Evolutionary conservation across 2,329 filamentous ascomycete species (phyloP).

Genomic region (Paecilomyces fulvus): DNA sequence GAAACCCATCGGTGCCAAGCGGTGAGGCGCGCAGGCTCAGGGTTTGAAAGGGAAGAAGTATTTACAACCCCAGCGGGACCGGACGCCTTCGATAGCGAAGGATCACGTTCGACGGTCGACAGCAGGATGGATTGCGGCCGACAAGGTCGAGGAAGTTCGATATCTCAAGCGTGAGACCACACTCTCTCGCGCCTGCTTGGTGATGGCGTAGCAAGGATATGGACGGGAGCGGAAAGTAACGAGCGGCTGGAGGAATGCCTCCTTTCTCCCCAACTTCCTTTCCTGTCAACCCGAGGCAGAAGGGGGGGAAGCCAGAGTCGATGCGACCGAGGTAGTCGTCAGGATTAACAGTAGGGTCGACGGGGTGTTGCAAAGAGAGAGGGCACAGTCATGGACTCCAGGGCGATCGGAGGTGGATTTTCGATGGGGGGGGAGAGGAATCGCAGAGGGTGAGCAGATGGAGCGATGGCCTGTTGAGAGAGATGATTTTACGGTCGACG

Average conservation of each 20-base stretch:
- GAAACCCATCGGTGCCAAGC: slow-evolving; percentile 40
- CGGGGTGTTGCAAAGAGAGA: background rate
- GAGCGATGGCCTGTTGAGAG: slow-evolving; percentile 3
- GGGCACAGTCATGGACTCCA: background rate
- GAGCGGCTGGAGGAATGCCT: slow-evolving; percentile 36
- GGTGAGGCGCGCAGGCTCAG: slow-evolving; percentile 14
- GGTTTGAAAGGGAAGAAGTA: slow-evolving; percentile 7
- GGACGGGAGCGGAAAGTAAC: slow-evolving; percentile 22
- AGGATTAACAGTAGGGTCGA: slow-evolving; percentile 19
- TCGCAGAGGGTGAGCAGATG: slow-evolving; percentile 2
- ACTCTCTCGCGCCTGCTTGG: background rate
- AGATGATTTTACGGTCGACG: slow-evolving; percentile 19
- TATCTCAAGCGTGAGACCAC: background rate
- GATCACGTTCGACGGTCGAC: background rate
- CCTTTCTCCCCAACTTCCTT: slow-evolving; percentile 29
- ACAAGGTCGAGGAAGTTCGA: background rate
- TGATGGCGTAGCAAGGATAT: slow-evolving; percentile 11
- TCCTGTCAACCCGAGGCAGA: slow-evolving; percentile 19
- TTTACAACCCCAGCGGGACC: slow-evolving; percentile 10
- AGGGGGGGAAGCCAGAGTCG: slow-evolving; percentile 21
- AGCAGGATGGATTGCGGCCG: background rate
- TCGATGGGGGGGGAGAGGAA: slow-evolving; percentile 8
- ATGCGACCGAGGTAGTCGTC: slow-evolving; percentile 15
- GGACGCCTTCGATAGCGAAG: slow-evolving; percentile 3
- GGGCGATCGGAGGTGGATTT: slow-evolving; percentile 3